phyloP scores from a whole-genome alignment of 2,329 filamentous ascomycete genomes.

The Cercospora nicotianae region DNA sequence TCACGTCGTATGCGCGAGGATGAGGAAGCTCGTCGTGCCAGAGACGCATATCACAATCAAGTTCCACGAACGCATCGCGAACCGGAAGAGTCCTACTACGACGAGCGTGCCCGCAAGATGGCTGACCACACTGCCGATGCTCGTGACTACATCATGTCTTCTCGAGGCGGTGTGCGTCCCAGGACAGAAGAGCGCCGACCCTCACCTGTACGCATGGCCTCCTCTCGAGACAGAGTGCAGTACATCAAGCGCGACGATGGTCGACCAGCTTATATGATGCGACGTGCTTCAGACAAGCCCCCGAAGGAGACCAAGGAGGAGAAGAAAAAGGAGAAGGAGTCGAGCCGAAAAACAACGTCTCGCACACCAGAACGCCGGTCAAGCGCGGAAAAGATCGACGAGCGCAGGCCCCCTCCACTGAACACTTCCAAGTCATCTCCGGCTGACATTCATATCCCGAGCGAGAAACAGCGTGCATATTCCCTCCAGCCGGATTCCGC shows the following conservation, averaged over 20 bases:
- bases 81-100: conserved; percentile 27
- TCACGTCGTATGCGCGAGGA: conserved; percentile 26
- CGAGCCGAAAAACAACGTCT: conserved; percentile 24
- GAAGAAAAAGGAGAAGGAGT: conserved; percentile 20
- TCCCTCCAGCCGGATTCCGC: conserved; percentile 33
- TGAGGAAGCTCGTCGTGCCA: conserved; percentile 30
- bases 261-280: conserved; percentile 28
- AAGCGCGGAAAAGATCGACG: conserved; percentile 28
- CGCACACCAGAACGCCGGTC: conserved; percentile 30
- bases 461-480: conserved; percentile 31
- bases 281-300: conserved; percentile 30
- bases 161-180: conserved; percentile 19
- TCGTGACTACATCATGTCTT: conserved; percentile 34
- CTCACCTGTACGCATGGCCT: conserved; percentile 31
- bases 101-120: conserved; percentile 33
- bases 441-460: conserved; percentile 32
- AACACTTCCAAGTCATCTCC: conserved; percentile 41
- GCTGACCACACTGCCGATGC: conserved; percentile 29
- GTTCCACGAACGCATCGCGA: conserved; percentile 29
- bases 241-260: conserved; percentile 32
- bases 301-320: conserved; percentile 17
- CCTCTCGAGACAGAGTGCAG: conserved; percentile 32
- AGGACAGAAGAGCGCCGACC: conserved; percentile 32
- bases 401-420: conserved; percentile 37
- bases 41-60: conserved; percentile 29